Base-by-base conservation (phyloP, 2,329 filamentous ascomycete genomes). In the Penicillium sp. region DNA sequence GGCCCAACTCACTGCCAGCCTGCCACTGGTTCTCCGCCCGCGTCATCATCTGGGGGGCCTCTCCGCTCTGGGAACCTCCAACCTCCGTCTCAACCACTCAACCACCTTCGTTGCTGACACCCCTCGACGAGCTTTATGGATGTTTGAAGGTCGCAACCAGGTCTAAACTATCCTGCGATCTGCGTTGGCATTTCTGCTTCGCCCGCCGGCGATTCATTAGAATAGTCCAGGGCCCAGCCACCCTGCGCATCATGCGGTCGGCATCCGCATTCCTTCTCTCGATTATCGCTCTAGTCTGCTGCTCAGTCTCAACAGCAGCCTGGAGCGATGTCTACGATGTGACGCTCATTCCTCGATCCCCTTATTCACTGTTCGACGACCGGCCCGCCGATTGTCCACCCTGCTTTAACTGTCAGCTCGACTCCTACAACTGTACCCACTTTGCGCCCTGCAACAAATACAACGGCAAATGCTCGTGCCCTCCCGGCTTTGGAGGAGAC, bases 381-480 rank as follows among this genome's bases (percentile, higher is more conserved):
- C 86, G 91, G 52, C 90, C 92, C 70, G 4, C 74, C 54, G 69
- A 77, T 35, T 82, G 69, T 59, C 75, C 73, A 10, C 71, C 69
- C 65, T 94, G 95, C 82, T 99, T 99, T 84, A 98, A 99, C 85
- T 99, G 95, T 80, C 90, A 97, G 59, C 86, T 99, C 15, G 93
- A 95, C 31, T 91, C 91, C 63, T 96, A 96, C 76, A 88, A 87
- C 63, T 99, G 95, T 76, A 88, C 91, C 63, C 95, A 99, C 78
- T 99, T 90, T 74, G 90, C 92, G 38, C 84, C 87, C 37, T 99
- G 95, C 77, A 96, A 95, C 76, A 87, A 89, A 71, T 92, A 88
- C 71, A 96, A 92, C 70, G 95, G 95, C 52, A 93, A 96, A 82
- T 99, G 95, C 79, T 85, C 89, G 60, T 99, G 95, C 75, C 93